phyloP scores from a whole-genome alignment of 768 basidiomycete genomes.

The Suillus americanus region DNA sequence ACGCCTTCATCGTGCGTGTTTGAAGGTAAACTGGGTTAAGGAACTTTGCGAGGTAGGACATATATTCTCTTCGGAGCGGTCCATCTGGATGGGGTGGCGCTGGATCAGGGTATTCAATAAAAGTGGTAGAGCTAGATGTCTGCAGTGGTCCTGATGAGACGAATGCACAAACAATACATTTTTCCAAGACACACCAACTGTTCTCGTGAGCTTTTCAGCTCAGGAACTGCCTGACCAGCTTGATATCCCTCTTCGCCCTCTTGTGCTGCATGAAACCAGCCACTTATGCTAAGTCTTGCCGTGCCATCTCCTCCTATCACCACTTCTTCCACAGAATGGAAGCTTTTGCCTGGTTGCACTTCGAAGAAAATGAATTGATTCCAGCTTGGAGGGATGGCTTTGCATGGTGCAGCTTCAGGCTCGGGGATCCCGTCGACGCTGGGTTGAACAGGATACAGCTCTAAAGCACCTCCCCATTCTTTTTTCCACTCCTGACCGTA shows the following conservation, averaged over 20 bases:
- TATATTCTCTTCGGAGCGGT: slow-evolving; percentile 56
- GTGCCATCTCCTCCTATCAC: slow-evolving; percentile 74
- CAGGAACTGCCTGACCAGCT: slow-evolving; percentile 41
- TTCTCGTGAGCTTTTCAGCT: slow-evolving; percentile 80
- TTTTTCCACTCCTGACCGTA: slow-evolving; percentile 75
- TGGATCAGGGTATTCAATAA: slow-evolving; percentile 51
- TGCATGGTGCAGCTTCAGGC: slow-evolving; percentile 64
- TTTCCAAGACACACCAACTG: slow-evolving; percentile 71
- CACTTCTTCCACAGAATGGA: slow-evolving; percentile 97
- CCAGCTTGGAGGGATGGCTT: slow-evolving; percentile 77
- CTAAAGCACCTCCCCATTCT: slow-evolving; percentile 92
- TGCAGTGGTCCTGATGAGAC: slow-evolving; percentile 26
- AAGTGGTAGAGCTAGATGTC: slow-evolving; percentile 63
- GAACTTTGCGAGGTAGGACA: slow-evolving; percentile 77
- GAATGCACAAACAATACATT: slow-evolving; percentile 6
- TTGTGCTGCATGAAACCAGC: slow-evolving; percentile 95
- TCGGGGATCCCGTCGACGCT: slow-evolving; percentile 63
- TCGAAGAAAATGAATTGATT: slow-evolving; percentile 87
- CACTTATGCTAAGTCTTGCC: slow-evolving; percentile 84
- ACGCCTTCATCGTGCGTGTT: slow-evolving; percentile 72
- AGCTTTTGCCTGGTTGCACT: slow-evolving; percentile 94
- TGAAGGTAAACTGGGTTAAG: slow-evolving; percentile 91
- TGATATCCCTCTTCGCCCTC: slow-evolving; percentile 88
- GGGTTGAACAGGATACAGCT: slow-evolving; percentile 76
- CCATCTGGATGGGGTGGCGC: slow-evolving; percentile 51